Evolutionary conservation across 352 stramenopile genomes (phyloP).

Genomic region (Pythium brassicae): DNA sequence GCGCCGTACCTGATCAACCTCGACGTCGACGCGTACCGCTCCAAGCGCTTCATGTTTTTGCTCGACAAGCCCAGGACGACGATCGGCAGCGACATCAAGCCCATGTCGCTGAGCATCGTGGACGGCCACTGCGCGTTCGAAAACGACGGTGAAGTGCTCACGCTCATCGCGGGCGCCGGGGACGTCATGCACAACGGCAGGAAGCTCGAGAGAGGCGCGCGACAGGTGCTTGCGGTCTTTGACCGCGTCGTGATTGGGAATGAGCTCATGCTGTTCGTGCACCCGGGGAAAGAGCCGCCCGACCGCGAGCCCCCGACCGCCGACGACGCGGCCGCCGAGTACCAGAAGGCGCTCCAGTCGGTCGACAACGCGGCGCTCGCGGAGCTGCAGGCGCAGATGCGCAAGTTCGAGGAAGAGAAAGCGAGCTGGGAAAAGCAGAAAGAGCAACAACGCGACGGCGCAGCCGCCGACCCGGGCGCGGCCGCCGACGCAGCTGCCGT

Average conservation of each 20-base stretch:
- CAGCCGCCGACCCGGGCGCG: slow-evolving; percentile 14
- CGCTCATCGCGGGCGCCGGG: slow-evolving; percentile 64
- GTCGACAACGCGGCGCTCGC: slow-evolving; percentile 65
- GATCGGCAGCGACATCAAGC: slow-evolving; percentile 86
- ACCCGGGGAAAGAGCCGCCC: slow-evolving; percentile 37
- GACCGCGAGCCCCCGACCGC: slow-evolving; percentile 58
- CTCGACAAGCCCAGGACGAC: slow-evolving; percentile 54
- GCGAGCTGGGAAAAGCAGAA: slow-evolving; percentile 86
- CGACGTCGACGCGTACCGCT: slow-evolving; percentile 92
- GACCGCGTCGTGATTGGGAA: slow-evolving; percentile 84
- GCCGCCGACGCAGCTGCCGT: slow-evolving; percentile 31
- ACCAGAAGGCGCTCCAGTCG: slow-evolving; percentile 78
- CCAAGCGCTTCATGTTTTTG: slow-evolving; percentile 91
- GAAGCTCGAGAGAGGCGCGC: slow-evolving; percentile 42
- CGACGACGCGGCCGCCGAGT: slow-evolving; percentile 85
- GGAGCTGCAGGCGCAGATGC: slow-evolving; percentile 89
- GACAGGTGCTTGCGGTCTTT: slow-evolving; percentile 43
- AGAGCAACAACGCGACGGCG: slow-evolving; percentile 35
- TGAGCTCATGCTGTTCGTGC: slow-evolving; percentile 85
- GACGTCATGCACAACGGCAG: slow-evolving; percentile 88
- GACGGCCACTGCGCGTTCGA: slow-evolving; percentile 84
- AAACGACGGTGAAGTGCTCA: slow-evolving; percentile 32
- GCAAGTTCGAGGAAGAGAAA: slow-evolving; percentile 86
- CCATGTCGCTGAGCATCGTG: slow-evolving; percentile 88
- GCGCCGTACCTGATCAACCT: slow-evolving; percentile 91